These are phyloP conservation scores for Lentinula novae-zelandiae DNA, from an alignment of 1,284 basidiomycete genomes.

Conservation along the genomic window DNA sequence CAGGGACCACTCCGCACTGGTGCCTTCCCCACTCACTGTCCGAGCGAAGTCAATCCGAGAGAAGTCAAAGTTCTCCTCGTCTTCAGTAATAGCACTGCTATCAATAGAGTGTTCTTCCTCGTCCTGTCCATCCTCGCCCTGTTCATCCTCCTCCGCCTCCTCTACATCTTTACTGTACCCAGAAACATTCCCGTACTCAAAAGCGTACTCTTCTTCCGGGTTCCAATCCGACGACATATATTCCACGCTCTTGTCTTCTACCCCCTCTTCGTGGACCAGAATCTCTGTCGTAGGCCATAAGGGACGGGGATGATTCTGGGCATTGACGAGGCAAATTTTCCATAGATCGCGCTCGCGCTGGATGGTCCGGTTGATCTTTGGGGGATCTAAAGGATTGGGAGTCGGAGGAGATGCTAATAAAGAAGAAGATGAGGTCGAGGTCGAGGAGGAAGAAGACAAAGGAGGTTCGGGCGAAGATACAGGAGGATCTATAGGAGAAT, in stretches of 20 bases:
- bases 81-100: too few relatives aligned
- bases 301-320: conserved; percentile 15
- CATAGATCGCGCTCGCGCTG: conserved; percentile 24
- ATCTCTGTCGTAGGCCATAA: neutral
- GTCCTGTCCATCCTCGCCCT: neutral
- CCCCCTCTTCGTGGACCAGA: neutral
- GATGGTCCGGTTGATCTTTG: neutral
- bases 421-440: neutral
- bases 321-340: conserved; percentile 40
- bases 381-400: conserved; percentile 5
- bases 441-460: neutral
- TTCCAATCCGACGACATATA: neutral
- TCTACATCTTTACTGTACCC: neutral
- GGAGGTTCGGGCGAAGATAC: too few relatives aligned
- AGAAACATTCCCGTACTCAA: neutral
- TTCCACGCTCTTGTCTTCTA: neutral
- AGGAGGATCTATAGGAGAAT: too few relatives aligned
- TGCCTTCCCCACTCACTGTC: too few relatives aligned
- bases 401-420: neutral
- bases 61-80: too few relatives aligned
- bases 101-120: too few relatives aligned
- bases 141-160: neutral
- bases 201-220: neutral
- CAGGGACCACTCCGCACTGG: too few relatives aligned
- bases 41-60: too few relatives aligned